Evolutionary conservation across 1,139 yeast genomes (phyloP).

Genomic region (Candida labiduridarum): DNA sequence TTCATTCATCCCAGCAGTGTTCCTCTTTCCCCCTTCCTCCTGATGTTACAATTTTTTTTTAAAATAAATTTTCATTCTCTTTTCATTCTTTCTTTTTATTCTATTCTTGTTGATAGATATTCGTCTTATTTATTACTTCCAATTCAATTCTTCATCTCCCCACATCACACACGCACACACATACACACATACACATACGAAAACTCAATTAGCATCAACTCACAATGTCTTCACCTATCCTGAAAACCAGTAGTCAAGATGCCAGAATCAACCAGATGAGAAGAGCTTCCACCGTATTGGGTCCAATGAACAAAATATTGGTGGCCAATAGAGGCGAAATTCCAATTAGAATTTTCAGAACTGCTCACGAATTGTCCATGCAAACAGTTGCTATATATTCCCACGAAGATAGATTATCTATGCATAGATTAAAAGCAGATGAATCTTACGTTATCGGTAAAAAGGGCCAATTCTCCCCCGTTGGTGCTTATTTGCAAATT

Average conservation of each 20-base stretch:
- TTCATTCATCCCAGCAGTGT: background rate
- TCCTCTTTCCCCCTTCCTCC: background rate
- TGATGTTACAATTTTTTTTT: conserved; percentile 7
- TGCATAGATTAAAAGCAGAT: conserved; percentile 93
- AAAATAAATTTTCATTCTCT: conserved; percentile 9
- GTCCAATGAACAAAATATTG: conserved; percentile 70
- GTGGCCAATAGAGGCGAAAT: conserved; percentile 98
- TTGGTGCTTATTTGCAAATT: conserved; percentile 92
- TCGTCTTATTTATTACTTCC: background rate
- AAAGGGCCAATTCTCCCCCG: conserved; percentile 90
- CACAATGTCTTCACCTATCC: conserved; percentile 11
- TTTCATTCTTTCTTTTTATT: conserved; percentile 1
- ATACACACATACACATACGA: background rate
- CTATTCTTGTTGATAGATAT: background rate
- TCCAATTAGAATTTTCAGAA: conserved; percentile 87
- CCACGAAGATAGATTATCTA: conserved; percentile 91
- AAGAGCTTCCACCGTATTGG: conserved; percentile 62
- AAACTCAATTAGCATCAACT: background rate
- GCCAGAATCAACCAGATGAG: conserved; percentile 51
- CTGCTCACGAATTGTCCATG: conserved; percentile 98
- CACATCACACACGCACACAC: background rate
- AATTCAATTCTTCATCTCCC: background rate
- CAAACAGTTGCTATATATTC: conserved; percentile 97
- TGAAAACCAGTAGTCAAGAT: conserved; percentile 21
- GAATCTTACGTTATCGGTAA: conserved; percentile 92